Conservation (phyloP, 306 rosid genomes). For the Inga laurina region DNA sequence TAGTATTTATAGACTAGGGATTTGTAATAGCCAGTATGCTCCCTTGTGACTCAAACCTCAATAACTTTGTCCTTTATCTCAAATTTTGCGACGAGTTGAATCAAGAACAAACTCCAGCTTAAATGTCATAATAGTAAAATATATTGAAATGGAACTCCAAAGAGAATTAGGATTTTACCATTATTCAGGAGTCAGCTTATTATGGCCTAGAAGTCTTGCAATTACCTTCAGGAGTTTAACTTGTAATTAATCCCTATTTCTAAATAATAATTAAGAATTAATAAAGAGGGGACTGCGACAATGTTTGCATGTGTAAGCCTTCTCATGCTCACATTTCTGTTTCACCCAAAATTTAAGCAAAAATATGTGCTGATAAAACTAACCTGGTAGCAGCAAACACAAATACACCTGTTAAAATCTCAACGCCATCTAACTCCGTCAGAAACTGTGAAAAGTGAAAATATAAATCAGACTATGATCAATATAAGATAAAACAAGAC, state of each 20-base stretch:
- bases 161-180: background rate
- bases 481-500: constrained; percentile 14
- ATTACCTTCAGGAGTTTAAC: background rate
- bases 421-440: constrained; percentile 95
- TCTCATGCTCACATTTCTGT: background rate
- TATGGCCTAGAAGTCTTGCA: background rate
- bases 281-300: background rate
- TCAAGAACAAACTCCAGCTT: background rate
- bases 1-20: no score
- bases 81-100: background rate
- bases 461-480: constrained; percentile 35
- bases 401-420: constrained; percentile 91
- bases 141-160: background rate
- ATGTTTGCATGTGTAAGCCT: background rate
- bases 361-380: constrained; percentile 41
- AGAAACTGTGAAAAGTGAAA: constrained; percentile 72
- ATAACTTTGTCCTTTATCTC: no score
- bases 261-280: background rate
- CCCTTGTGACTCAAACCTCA: no score
- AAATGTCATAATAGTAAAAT: background rate
- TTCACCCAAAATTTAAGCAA: background rate
- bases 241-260: background rate
- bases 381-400: constrained; percentile 99
- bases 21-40: no score
- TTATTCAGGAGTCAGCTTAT: background rate